phyloP scores from a whole-genome alignment of 352 stramenopile species.

The Phytophthora cactorum region DNA sequence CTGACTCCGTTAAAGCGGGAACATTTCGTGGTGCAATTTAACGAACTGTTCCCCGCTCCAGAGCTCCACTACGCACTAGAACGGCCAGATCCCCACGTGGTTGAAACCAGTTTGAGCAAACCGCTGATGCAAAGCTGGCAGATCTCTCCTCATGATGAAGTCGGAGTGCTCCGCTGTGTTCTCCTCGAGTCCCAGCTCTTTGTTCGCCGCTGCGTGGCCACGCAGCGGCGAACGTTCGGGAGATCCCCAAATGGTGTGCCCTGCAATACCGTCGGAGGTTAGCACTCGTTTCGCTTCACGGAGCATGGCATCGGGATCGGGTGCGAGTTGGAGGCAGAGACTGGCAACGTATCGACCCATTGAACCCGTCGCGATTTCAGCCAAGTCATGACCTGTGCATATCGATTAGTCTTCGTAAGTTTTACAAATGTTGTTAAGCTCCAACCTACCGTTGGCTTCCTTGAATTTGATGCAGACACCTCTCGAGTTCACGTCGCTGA shows the following conservation, averaged over 20 bases:
- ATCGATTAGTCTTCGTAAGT: too few species aligned
- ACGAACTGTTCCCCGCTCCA: constrained; percentile 51
- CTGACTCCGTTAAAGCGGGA: not conserved
- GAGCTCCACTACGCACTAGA: constrained; percentile 46
- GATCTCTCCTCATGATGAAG: constrained; percentile 44
- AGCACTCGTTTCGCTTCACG: constrained; percentile 50
- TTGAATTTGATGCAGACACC: constrained; percentile 26
- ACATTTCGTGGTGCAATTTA: constrained; percentile 35
- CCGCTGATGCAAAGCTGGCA: constrained; percentile 19
- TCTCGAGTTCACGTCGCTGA: constrained; percentile 11
- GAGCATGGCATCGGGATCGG: constrained; percentile 53
- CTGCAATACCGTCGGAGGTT: constrained; percentile 34
- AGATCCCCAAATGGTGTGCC: constrained; percentile 59
- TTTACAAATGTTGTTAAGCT: not conserved
- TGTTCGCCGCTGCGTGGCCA: constrained; percentile 15
- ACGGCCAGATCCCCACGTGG: constrained; percentile 46
- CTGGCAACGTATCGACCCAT: constrained; percentile 54
- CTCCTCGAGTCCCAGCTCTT: constrained; percentile 37
- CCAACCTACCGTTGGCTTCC: not conserved
- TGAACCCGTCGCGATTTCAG: constrained; percentile 26
- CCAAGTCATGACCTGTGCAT: not conserved
- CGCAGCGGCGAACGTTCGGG: constrained; percentile 39
- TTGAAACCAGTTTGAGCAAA: constrained; percentile 30
- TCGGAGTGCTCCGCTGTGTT: constrained; percentile 37
- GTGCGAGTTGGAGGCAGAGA: constrained; percentile 51